Conservation (phyloP, 2,329 filamentous ascomycete genomes). For the Cephalotrichum gorgonifer region DNA sequence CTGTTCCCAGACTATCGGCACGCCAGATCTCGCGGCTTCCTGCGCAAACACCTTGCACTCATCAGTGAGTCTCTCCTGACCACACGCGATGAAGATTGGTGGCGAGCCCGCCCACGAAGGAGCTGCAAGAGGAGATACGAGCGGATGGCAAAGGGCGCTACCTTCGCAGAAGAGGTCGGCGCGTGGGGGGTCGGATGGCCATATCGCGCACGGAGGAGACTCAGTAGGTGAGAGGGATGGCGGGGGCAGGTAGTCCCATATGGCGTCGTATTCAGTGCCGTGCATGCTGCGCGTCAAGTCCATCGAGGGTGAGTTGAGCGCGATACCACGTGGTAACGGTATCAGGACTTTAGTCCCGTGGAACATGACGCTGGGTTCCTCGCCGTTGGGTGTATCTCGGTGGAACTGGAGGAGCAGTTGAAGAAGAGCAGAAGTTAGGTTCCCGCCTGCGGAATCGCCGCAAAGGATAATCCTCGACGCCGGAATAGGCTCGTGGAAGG, state of each 20-base stretch:
- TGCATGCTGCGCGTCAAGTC: slow-evolving; percentile 52
- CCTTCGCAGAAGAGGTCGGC: slow-evolving; percentile 44
- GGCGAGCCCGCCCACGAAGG: slow-evolving; percentile 50
- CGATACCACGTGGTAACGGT: slow-evolving; percentile 56
- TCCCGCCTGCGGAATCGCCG: slow-evolving; percentile 68
- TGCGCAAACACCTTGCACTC: slow-evolving; percentile 52
- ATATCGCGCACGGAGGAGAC: slow-evolving; percentile 35
- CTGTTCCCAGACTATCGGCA: slow-evolving; percentile 55
- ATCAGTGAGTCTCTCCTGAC: slow-evolving; percentile 62
- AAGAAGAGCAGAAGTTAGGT: slow-evolving; percentile 54
- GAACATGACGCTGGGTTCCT: slow-evolving; percentile 40
- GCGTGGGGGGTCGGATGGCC: slow-evolving; percentile 47
- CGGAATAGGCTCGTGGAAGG: slow-evolving; percentile 55
- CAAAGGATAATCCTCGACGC: slow-evolving; percentile 58
- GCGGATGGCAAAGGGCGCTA: slow-evolving; percentile 49
- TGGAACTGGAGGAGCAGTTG: slow-evolving; percentile 58
- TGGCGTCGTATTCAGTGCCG: slow-evolving; percentile 14
- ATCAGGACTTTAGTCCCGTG: slow-evolving; percentile 46
- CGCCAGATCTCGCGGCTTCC: slow-evolving; percentile 44
- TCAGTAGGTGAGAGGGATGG: slow-evolving; percentile 7
- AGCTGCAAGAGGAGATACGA: slow-evolving; percentile 52
- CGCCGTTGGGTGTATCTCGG: slow-evolving; percentile 16
- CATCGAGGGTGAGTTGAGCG: slow-evolving; percentile 57
- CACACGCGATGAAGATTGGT: slow-evolving; percentile 58
- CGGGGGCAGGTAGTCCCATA: slow-evolving; percentile 33